Evolutionary conservation across 75 land plant genomes (phyloP).

Genomic region (Pinus albicaulis): DNA sequence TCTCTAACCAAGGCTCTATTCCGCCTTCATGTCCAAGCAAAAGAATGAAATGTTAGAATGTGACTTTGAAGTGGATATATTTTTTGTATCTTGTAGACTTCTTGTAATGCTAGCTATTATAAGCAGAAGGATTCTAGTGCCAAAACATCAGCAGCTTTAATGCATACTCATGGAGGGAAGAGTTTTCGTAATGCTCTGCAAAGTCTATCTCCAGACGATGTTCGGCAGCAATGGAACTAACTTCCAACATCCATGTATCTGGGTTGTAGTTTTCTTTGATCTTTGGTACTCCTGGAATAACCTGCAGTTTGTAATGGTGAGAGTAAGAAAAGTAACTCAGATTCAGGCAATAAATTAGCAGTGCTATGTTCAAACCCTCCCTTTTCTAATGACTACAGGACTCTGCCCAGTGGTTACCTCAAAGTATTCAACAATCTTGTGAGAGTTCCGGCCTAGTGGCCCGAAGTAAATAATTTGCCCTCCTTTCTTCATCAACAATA

Average conservation of each 20-base stretch:
- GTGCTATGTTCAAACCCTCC: not conserved
- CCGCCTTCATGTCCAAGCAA: slow-evolving; percentile 23
- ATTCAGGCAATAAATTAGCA: not conserved
- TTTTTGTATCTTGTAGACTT: not conserved
- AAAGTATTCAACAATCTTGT: slow-evolving; percentile 74
- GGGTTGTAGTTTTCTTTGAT: slow-evolving; percentile 83
- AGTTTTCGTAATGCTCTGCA: slow-evolving; percentile 60
- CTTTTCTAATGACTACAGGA: not conserved
- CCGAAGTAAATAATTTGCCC: slow-evolving; percentile 82
- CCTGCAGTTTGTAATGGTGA: slow-evolving; percentile 24
- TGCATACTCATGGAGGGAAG: slow-evolving; percentile 58
- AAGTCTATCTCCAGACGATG: slow-evolving; percentile 58
- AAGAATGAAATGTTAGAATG: not conserved
- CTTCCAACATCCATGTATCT: slow-evolving; percentile 93
- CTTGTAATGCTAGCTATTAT: not conserved
- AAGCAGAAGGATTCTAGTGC: not conserved
- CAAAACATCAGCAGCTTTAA: not conserved
- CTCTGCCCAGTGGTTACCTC: slow-evolving; percentile 22
- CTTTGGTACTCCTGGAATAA: slow-evolving; percentile 67
- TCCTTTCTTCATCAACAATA: slow-evolving; percentile 80
- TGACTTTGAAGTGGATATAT: not conserved
- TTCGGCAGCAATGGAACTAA: slow-evolving; percentile 66
- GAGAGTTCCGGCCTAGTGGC: slow-evolving; percentile 68
- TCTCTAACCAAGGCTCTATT: slow-evolving; percentile 60
- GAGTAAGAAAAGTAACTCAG: not conserved